Evolutionary conservation across 495 filamentous ascomycete genomes (phyloP), one percentile per base, ranked within the genome.

Genomic region (Echria macrotheca): DNA sequence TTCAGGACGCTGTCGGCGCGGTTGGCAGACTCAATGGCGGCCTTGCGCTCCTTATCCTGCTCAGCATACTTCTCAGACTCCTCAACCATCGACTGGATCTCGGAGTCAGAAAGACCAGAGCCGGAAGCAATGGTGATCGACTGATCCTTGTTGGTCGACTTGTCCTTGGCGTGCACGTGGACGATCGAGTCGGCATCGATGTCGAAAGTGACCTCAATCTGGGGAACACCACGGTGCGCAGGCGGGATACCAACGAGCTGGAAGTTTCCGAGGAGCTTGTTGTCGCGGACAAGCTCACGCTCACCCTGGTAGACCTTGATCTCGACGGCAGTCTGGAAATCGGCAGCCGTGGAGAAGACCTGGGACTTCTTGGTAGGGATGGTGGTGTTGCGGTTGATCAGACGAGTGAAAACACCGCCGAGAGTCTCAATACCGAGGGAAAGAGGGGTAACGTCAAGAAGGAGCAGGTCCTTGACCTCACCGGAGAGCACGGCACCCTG

Each of bases 271-370:
- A 98, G 83, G 50, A 98, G 76, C 80, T 98, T 98, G 84, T 98
- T 98, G 78, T 98, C 93, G 66, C 83, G 84, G 65, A 98, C 93
- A 47, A 98, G 87, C 76, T 98, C 93, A 86, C 93, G 93, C 80
- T 98, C 93, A 77, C 93, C 93, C 82, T 98, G 93, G 87, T 83
- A 97, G 48, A 98, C 94, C 85, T 98, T 98, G 81, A 98, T 98
- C 79, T 98, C 93, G 69, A 98, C 93, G 59, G 93, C 93, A 52
- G 87, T 95, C 81, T 98, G 93, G 87, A 95, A 96, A 67, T 98
- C 93, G 60, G 93, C 93, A 45, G 93, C 93, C 39, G 93, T 98
- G 44, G 93, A 96, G 81, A 98, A 98, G 56, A 89, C 80, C 76
- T 97, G 93, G 26, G 91, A 96, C 76, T 98, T 98, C 84, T 97